Evolutionary conservation across 2,329 filamentous ascomycete species (phyloP), one percentile per base, ranked within the genome.

Genomic region (Colletotrichum zoysiae): DNA sequence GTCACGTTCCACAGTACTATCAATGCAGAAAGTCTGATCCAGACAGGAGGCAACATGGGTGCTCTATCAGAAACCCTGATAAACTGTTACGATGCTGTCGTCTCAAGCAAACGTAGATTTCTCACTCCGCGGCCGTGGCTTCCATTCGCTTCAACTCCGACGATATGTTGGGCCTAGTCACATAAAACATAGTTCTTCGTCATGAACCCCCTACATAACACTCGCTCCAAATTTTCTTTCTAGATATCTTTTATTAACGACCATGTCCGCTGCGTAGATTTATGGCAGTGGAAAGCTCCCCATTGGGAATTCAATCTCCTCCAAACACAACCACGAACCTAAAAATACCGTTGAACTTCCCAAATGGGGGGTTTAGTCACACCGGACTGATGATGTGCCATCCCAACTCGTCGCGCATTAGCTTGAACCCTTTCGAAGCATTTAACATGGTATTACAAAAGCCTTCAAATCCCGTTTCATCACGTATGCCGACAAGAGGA

Each of bases 211-310:
- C 18, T 26, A 1, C 1, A 8, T 6, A 18, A 8, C 6, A 7
- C 26, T 2, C 26, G 14, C 6, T 4, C 6, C 12, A 2, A 5
- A 1, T 53, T 20, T 7, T 9, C 9, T 5, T 33, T 30, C 7
- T 12, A 5, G 6, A 12, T 2, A 12, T 30, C 2, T 6, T 7
- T 5, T 1, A 1, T 9, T 7, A 12, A n/a, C 4, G 11, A 0
- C 12, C 6, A 6, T 2, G 11, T 12, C 12, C 46, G 0, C 9
- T 12, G 3, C 20, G 9, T 23, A 23, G 35, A 9, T 7, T 14
- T n/a, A 30, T 5, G 33, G 16, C 14, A 5, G 12, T 2, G 1
- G 30, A 35, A n/a, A n/a, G 30, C 5, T n/a, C 30, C 3, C 18
- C 18, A n/a, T 56, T 5, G 11, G 33, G 1, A 1, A 2, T 7